Evolutionary conservation across 164 flowering plant genomes (phyloP).

Genomic region (Vitis vinifera): ASM3070453v1 NC_081805.1:4519001-4519500

Average conservation of each 20-base stretch:
- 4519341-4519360: constrained; percentile 44
- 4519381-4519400: constrained; percentile 28
- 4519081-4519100: constrained; percentile 69
- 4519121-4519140: constrained; percentile 77
- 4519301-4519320: constrained; percentile 37
- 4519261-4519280: constrained; percentile 62
- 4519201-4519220: constrained; percentile 77
- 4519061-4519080: constrained; percentile 34
- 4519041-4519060: constrained; percentile 44
- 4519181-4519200: constrained; percentile 41
- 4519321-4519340: constrained; percentile 23
- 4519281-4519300: constrained; percentile 53
- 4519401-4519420: constrained; percentile 59
- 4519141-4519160: constrained; percentile 50
- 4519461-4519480: constrained; percentile 34
- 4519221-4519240: constrained; percentile 69
- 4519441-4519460: constrained; percentile 39
- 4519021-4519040: constrained; percentile 61
- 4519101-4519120: constrained; percentile 88
- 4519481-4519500: constrained; percentile 42
- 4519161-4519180: constrained; percentile 1
- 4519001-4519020: constrained; percentile 55
- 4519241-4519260: constrained; percentile 52
- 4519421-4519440: constrained; percentile 41
- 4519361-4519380: constrained; percentile 42